These are phyloP conservation scores for Alnus glutinosa DNA, from an alignment of 306 rosid genomes.

Conservation along the genomic window DNA sequence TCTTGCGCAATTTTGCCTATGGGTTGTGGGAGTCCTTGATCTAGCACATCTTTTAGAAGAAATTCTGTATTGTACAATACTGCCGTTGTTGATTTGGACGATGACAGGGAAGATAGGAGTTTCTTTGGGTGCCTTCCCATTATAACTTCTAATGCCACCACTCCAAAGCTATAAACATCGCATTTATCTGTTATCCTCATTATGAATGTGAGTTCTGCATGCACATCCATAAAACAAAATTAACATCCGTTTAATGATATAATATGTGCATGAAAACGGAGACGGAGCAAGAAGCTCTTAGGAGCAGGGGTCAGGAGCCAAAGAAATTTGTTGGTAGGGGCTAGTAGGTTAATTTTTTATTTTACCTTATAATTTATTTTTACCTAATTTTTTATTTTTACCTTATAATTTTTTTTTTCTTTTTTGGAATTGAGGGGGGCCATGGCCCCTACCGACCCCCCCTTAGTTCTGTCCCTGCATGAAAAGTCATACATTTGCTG, in stretches of 20 bases:
- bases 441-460: too few relatives aligned
- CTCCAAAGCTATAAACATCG: conserved; percentile 72
- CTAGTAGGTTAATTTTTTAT: too few relatives aligned
- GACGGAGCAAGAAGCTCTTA: not conserved
- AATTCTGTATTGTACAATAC: conserved; percentile 18
- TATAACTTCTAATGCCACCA: conserved; percentile 56
- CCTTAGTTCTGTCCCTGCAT: too few relatives aligned
- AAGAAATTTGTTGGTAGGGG: too few relatives aligned
- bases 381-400: too few relatives aligned
- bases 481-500: too few relatives aligned
- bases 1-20: conserved; percentile 38
- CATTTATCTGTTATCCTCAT: conserved; percentile 55
- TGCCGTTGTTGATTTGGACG: conserved; percentile 25
- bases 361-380: too few relatives aligned
- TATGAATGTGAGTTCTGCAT: conserved; percentile 68
- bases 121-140: conserved; percentile 78
- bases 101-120: conserved; percentile 30
- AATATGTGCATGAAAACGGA: not conserved
- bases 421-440: too few relatives aligned
- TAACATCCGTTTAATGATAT: not conserved
- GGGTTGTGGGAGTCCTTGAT: conserved; percentile 60
- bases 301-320: too few relatives aligned
- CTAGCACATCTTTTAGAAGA: conserved; percentile 55
- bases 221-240: conserved; percentile 14
- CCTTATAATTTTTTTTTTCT: too few relatives aligned